Evolutionary conservation across 148 eudicot species (phyloP).

Genomic region (Silene uniflora): DNA sequence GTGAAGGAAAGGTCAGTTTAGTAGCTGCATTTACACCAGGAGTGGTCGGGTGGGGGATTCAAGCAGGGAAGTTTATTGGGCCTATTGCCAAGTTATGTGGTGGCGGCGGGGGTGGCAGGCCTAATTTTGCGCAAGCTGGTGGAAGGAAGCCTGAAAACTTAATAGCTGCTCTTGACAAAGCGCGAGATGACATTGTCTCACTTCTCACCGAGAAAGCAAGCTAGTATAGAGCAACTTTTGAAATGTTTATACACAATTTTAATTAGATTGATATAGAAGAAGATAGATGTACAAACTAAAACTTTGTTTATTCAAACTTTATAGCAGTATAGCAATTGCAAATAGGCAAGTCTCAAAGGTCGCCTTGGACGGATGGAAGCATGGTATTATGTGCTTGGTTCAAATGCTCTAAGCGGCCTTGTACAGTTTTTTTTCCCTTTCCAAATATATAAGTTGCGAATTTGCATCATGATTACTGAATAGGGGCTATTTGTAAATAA

Average conservation of each 20-base stretch:
- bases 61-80: slow-evolving; percentile 89
- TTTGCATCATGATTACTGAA: too few species aligned
- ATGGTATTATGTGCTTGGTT: too few species aligned
- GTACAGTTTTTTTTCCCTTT: too few species aligned
- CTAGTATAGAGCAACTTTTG: slow-evolving; percentile 22
- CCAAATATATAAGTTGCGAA: too few species aligned
- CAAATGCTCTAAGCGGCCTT: too few species aligned
- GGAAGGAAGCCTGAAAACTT: slow-evolving; percentile 84
- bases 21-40: slow-evolving; percentile 84
- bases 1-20: slow-evolving; percentile 77
- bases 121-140: slow-evolving; percentile 95
- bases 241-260: not conserved
- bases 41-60: slow-evolving; percentile 63
- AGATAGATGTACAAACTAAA: not conserved
- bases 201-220: slow-evolving; percentile 47
- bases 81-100: slow-evolving; percentile 88
- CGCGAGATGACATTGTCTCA: slow-evolving; percentile 56
- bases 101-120: slow-evolving; percentile 95
- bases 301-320: not conserved
- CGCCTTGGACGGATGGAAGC: too few species aligned
- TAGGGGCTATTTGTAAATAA: too few species aligned
- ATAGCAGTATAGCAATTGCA: not conserved
- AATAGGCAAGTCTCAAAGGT: not conserved
- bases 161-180: slow-evolving; percentile 65
- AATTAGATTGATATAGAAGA: not conserved